Percentiles rank a stretch among this genome's conserved stretches.
These are phyloP conservation scores for Fomitopsis serialis DNA, from an alignment of 768 basidiomycete genomes.

Conservation along the genomic window DNA sequence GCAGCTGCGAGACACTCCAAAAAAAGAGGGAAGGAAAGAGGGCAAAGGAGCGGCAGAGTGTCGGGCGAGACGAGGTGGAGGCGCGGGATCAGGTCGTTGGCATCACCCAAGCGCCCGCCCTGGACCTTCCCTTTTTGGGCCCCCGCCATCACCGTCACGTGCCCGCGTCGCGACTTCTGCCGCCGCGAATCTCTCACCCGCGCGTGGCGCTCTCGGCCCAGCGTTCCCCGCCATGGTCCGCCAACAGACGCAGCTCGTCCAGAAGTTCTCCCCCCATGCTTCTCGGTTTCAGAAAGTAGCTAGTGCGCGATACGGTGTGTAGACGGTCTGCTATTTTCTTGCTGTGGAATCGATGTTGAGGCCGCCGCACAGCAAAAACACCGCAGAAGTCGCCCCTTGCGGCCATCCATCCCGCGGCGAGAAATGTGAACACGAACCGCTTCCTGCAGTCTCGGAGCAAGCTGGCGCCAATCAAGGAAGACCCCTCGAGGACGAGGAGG, in stretches of 20 bases:
- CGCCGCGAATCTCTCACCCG: background rate
- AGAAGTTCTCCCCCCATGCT: constrained; percentile 10
- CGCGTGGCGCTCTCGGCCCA: background rate
- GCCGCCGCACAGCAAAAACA: background rate
- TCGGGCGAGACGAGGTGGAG: background rate
- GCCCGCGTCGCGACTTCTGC: background rate
- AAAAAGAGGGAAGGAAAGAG: constrained; percentile 2
- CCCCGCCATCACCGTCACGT: background rate
- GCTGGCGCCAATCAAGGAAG: constrained; percentile 13
- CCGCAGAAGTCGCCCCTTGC: constrained; percentile 11
- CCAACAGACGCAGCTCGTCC: constrained; percentile 10
- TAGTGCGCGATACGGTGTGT: background rate
- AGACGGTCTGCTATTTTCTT: background rate
- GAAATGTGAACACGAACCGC: constrained; percentile 9
- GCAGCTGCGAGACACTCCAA: background rate
- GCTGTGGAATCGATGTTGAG: background rate
- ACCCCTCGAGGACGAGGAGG: constrained; percentile 10
- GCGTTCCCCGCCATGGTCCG: constrained; percentile 10
- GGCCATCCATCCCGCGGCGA: constrained; percentile 6
- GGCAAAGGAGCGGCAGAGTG: background rate
- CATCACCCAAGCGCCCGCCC: background rate
- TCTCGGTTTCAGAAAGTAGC: constrained; percentile 5
- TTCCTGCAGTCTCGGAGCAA: constrained; percentile 8
- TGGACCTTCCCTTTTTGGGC: background rate
- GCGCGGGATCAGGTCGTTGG: background rate